Evolutionary conservation across 2,329 filamentous ascomycete species (phyloP).

Genomic region (Cladosporium halotolerans): DNA sequence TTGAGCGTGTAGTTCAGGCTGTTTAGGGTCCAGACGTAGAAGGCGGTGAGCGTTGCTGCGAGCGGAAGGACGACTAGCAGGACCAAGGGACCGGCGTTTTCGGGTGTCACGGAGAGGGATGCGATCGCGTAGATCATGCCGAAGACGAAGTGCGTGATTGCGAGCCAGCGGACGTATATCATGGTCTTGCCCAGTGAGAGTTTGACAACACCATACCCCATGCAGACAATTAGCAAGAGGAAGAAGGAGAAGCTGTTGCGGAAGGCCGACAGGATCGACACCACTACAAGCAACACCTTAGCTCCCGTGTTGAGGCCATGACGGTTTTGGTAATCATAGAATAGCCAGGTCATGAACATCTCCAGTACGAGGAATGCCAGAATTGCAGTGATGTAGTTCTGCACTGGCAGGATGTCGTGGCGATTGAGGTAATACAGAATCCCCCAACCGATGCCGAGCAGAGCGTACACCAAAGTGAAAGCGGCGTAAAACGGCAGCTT

Average conservation of each 20-base stretch:
- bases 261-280: constrained; percentile 87
- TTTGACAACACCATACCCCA: constrained; percentile 98
- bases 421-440: constrained; percentile 94
- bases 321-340: constrained; percentile 93
- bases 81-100: constrained; percentile 81
- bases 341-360: constrained; percentile 98
- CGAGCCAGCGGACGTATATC: constrained; percentile 86
- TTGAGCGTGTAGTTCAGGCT: constrained; percentile 92
- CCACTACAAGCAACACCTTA: constrained; percentile 80
- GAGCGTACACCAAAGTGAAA: constrained; percentile 85
- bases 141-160: constrained; percentile 89
- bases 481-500: constrained; percentile 97
- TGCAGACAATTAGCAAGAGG: constrained; percentile 92
- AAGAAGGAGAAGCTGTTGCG: constrained; percentile 99
- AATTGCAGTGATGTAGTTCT: constrained; percentile 98
- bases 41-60: constrained; percentile 85
- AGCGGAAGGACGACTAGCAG: constrained; percentile 89
- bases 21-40: constrained; percentile 98
- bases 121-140: constrained; percentile 89
- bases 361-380: constrained; percentile 89
- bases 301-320: constrained; percentile 77
- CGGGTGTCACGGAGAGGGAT: constrained; percentile 80
- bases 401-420: constrained; percentile 88
- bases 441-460: constrained; percentile 82
- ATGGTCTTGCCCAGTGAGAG: constrained; percentile 85